A percentile compares a stretch with the other conserved stretches of the same genome.
Conservation (phyloP, 2,329 filamentous ascomycete species). For the Amylocarpus encephaloides region DNA sequence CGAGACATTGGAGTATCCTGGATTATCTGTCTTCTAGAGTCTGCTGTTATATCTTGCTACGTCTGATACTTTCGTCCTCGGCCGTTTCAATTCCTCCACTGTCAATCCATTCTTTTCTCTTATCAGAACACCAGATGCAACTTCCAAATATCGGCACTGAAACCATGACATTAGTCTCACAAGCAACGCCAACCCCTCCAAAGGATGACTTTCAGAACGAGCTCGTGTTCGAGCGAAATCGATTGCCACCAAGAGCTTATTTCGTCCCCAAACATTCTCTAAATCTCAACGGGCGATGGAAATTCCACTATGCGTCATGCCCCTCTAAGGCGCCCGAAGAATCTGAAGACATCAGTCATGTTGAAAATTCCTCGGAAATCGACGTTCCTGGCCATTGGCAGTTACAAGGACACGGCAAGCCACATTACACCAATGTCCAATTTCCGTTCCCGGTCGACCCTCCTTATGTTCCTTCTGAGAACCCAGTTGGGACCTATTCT, state of each 20-base stretch:
- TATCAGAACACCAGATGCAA: neutral
- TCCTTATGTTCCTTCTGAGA: slow-evolving; percentile 45
- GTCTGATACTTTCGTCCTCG: no score
- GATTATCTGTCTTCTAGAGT: no score
- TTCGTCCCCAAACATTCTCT: slow-evolving; percentile 44
- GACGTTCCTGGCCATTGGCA: slow-evolving; percentile 51
- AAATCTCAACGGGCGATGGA: slow-evolving; percentile 50
- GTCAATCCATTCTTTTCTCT: no score
- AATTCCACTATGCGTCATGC: slow-evolving; percentile 45
- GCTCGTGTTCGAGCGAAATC: slow-evolving; percentile 46
- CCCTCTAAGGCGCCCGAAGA: slow-evolving; percentile 39
- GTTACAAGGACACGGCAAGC: slow-evolving; percentile 5
- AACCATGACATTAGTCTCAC: slow-evolving; percentile 6
- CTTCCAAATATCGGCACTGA: slow-evolving; percentile 22
- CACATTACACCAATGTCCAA: slow-evolving; percentile 45
- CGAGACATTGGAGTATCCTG: no score
- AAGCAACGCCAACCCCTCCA: neutral
- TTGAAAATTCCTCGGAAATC: slow-evolving; percentile 32
- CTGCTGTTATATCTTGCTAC: no score
- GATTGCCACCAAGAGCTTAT: slow-evolving; percentile 46
- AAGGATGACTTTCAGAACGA: slow-evolving; percentile 43
- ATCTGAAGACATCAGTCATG: slow-evolving; percentile 19
- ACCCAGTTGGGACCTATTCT: slow-evolving; percentile 48
- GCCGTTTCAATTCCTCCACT: no score
- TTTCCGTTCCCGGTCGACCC: slow-evolving; percentile 49